phyloP scores from a whole-genome alignment of 495 filamentous ascomycete genomes.

The Aspergillus carlsbadensis region DNA sequence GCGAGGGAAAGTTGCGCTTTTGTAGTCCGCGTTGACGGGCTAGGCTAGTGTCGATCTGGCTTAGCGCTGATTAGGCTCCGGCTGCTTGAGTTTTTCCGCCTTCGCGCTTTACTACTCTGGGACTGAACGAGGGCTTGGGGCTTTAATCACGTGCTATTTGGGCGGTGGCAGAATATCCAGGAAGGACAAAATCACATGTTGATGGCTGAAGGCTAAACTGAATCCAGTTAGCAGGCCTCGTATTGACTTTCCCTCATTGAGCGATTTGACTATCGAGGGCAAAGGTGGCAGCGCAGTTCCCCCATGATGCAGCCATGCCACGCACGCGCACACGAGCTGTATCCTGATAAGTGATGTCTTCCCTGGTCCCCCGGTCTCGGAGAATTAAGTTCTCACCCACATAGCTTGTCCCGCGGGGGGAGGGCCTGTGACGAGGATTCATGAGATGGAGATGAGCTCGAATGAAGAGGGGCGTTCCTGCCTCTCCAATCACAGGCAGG shows the following conservation, averaged over 20 bases:
- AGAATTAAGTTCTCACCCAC: slow-evolving; percentile 9
- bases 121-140: slow-evolving; percentile 11
- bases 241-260: too few relatives aligned
- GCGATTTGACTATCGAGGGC: slow-evolving; percentile 14
- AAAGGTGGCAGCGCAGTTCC: not conserved
- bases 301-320: not conserved
- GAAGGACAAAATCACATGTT: slow-evolving; percentile 22
- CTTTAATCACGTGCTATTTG: not conserved
- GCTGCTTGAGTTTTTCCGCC: not conserved
- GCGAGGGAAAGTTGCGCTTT: slow-evolving; percentile 12
- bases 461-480: slow-evolving; percentile 12
- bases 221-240: not conserved
- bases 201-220: too few relatives aligned
- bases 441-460: not conserved
- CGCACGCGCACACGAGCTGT: not conserved
- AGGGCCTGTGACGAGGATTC: not conserved
- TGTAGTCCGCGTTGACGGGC: slow-evolving; percentile 22
- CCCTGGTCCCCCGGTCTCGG: not conserved
- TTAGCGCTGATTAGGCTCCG: slow-evolving; percentile 9
- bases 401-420: not conserved
- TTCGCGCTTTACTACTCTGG: not conserved
- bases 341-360: not conserved
- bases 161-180: not conserved
- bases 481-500: slow-evolving; percentile 35
- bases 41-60: slow-evolving; percentile 31